Evolutionary conservation across 2,329 filamentous ascomycete species (phyloP).

Genomic region (Ceratocystis papillata): DNA sequence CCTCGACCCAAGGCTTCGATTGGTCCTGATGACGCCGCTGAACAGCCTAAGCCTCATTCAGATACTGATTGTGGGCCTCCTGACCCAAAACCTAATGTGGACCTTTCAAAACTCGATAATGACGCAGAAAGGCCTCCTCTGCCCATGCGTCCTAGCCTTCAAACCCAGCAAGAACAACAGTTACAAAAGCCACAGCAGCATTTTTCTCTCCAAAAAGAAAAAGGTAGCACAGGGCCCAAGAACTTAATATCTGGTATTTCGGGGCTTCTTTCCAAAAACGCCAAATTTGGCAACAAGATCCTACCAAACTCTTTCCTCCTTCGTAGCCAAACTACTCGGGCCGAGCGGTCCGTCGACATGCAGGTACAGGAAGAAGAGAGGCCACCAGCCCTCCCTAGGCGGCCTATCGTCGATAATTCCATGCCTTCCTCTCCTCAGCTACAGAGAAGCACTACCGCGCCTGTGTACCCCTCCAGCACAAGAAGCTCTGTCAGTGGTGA

Average conservation of each 20-base stretch:
- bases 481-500: neutral
- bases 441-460: constrained; percentile 21
- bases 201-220: neutral
- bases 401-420: constrained; percentile 16
- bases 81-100: neutral
- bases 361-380: constrained; percentile 13
- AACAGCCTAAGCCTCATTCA: constrained; percentile 4
- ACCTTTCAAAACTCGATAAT: neutral
- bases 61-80: constrained; percentile 16
- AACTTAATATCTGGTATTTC: neutral
- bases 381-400: constrained; percentile 16
- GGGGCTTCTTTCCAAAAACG: neutral
- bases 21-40: neutral
- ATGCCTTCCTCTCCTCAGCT: constrained; percentile 2
- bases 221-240: neutral
- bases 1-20: constrained; percentile 13
- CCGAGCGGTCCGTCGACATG: neutral
- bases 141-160: neutral
- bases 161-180: neutral
- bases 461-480: constrained; percentile 10
- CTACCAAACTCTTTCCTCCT: neutral
- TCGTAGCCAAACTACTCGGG: constrained; percentile 18
- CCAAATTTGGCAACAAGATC: neutral
- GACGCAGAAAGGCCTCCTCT: neutral
- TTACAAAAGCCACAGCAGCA: neutral